Evolutionary conservation across 169 alveolate genomes (phyloP), one percentile per base, ranked within the genome.

Genomic region (Theileria parva): DNA sequence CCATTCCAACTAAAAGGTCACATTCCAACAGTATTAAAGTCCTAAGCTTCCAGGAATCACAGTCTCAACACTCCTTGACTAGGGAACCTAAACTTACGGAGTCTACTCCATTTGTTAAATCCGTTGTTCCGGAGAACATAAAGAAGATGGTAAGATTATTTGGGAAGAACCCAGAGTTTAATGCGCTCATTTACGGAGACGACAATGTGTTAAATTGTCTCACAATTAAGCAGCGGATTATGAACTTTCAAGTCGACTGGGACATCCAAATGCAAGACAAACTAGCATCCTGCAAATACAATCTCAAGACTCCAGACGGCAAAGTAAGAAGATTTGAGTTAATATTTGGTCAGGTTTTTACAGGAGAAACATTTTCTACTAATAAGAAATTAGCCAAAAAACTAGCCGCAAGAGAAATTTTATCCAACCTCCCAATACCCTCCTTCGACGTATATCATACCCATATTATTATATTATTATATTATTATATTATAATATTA

Each of bases 171-270:
- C 83, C 81, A 0, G 85, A 84, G 34, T 84, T 84, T 70, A 84
- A 84, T 64, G 19, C 32, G 4, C 77, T 51, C 37, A 77, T 84
- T 32, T 77, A 59, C 21, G 55, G 70, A 66, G 90, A 84, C 53
- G 90, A 84, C 5, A 76, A 84, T 64, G 83, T 84, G 21, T 74
- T 84, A 11, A 84, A 51, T 44, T 65, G 80, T 23, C 78, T 77
- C 13, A 57, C 63, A 19, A 75, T 84, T 9, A 73, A 70, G 39
- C 90, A 74, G 25, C 44, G 59, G 50, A 32, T 66, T 25, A 28
- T 77, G 51, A 66, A 37, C 59, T 63, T 64, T 51, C 71, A 68
- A 73, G 70, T 66, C 13, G 44, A 66, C 9, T 19, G 77, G 63
- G 85, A 81, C 28, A 70, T 81, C 1, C 7, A 13, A 15, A 81